A percentile compares a stretch with the other conserved stretches of the same genome.
These are phyloP conservation scores for Penicillium canescens DNA, from an alignment of 495 filamentous ascomycete genomes.

Conservation along the genomic window DNA sequence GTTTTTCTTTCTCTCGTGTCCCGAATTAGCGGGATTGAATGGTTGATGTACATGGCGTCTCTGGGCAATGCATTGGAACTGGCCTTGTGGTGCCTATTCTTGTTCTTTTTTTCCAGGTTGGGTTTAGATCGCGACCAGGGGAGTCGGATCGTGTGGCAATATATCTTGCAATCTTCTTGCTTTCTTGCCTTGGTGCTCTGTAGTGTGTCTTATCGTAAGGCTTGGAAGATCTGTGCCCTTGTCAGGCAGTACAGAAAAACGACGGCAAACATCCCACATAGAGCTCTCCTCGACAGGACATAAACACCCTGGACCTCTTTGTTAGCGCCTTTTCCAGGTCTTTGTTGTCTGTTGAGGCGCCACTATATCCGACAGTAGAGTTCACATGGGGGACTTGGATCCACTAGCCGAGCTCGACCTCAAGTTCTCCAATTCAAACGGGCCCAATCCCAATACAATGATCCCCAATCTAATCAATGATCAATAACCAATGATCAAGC, in stretches of 20 bases:
- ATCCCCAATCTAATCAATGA: background rate
- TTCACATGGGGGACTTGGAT: background rate
- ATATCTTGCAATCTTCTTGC: slow-evolving; percentile 20
- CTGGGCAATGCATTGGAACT: slow-evolving; percentile 29
- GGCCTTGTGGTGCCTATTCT: slow-evolving; percentile 10
- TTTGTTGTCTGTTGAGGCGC: background rate
- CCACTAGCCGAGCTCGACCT: background rate
- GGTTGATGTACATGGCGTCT: slow-evolving; percentile 24
- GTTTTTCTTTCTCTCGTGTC: background rate
- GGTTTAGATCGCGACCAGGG: slow-evolving; percentile 7
- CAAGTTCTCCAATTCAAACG: background rate
- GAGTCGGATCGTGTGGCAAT: slow-evolving; percentile 12
- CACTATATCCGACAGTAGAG: background rate
- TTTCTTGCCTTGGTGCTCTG: slow-evolving; percentile 3
- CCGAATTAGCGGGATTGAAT: slow-evolving; percentile 4
- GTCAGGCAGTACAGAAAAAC: too few relatives aligned
- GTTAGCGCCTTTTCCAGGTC: too few relatives aligned
- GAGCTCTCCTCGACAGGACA: too few relatives aligned
- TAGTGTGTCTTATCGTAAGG: background rate
- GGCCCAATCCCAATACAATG: background rate
- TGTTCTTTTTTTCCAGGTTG: slow-evolving; percentile 10
- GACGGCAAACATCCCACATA: too few relatives aligned
- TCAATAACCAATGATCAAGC: too few relatives aligned
- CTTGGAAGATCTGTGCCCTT: background rate
- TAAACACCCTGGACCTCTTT: too few relatives aligned